These are phyloP conservation scores for Trichoderma harzianum DNA, from an alignment of 2,329 filamentous ascomycete genomes.

Conservation along the genomic window DNA sequence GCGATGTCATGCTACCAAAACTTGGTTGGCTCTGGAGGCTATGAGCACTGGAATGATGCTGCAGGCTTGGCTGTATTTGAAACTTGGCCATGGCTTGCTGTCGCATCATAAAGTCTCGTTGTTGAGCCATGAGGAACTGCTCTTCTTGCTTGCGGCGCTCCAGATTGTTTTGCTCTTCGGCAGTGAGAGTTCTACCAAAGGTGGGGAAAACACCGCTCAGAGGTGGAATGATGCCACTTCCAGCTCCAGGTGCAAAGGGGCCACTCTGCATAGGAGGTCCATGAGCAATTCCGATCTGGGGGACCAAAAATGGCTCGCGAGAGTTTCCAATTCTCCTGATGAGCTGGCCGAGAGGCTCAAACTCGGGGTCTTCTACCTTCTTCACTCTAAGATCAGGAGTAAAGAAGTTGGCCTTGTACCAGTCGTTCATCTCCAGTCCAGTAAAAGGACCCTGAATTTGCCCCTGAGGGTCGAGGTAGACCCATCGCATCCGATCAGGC, in stretches of 20 bases:
- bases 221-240: constrained; percentile 73
- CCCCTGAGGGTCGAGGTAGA: constrained; percentile 92
- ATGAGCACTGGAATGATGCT: constrained; percentile 92
- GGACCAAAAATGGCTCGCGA: constrained; percentile 92
- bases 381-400: constrained; percentile 91
- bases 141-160: constrained; percentile 97
- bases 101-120: constrained; percentile 87
- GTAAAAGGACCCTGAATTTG: constrained; percentile 93
- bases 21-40: constrained; percentile 96
- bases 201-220: constrained; percentile 92
- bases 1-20: constrained; percentile 92
- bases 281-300: constrained; percentile 92
- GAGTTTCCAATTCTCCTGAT: constrained; percentile 97
- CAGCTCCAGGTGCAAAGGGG: constrained; percentile 46
- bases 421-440: constrained; percentile 98
- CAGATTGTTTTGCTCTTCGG: constrained; percentile 95
- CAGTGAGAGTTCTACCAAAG: constrained; percentile 93
- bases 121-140: constrained; percentile 92
- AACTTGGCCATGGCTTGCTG: constrained; percentile 77
- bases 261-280: constrained; percentile 61
- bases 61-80: constrained; percentile 58
- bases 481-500: constrained; percentile 98
- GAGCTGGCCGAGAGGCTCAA: constrained; percentile 90
- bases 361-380: constrained; percentile 89
- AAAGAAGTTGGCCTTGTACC: constrained; percentile 99